A percentile compares a stretch with the other conserved stretches of the same genome.
Evolutionary conservation across 768 basidiomycete species (phyloP).

Genomic region (Cytidiella melzeri): DNA sequence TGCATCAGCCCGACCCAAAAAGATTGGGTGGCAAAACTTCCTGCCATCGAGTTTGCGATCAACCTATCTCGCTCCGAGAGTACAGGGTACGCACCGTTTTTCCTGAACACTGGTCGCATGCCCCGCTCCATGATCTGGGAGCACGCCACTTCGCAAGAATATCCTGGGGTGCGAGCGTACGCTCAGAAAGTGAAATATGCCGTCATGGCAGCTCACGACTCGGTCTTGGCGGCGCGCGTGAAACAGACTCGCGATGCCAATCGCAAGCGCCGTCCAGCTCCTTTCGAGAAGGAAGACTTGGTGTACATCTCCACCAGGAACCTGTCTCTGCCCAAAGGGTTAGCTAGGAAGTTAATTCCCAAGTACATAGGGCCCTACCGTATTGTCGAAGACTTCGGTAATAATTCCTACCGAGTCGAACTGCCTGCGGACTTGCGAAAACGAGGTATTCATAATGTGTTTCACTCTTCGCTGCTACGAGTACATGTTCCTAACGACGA

Average conservation of each 20-base stretch:
- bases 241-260: constrained; percentile 31
- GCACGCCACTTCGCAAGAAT: constrained; percentile 2
- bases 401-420: constrained; percentile 19
- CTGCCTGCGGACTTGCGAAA: constrained; percentile 22
- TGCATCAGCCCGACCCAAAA: constrained; percentile 27
- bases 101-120: constrained; percentile 27
- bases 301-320: constrained; percentile 22
- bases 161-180: constrained; percentile 26
- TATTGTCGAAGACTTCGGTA: constrained; percentile 13
- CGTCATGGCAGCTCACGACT: constrained; percentile 27
- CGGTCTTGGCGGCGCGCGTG: constrained; percentile 23
- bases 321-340: constrained; percentile 7
- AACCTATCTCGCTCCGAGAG: constrained; percentile 28
- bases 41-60: no score
- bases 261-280: constrained; percentile 4
- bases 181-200: constrained; percentile 23
- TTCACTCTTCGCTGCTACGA: constrained; percentile 28
- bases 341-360: constrained; percentile 23
- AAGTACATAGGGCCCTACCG: constrained; percentile 27
- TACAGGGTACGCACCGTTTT: constrained; percentile 33
- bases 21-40: constrained; percentile 34
- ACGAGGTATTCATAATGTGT: constrained; percentile 24
- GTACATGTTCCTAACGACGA: constrained; percentile 32
- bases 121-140: constrained; percentile 29
- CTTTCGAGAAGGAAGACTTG: constrained; percentile 21